A percentile compares a stretch with the other conserved stretches of the same genome.
Evolutionary conservation across 257 asterid species (phyloP).

Genomic region (Gentiana macrophylla): DNA sequence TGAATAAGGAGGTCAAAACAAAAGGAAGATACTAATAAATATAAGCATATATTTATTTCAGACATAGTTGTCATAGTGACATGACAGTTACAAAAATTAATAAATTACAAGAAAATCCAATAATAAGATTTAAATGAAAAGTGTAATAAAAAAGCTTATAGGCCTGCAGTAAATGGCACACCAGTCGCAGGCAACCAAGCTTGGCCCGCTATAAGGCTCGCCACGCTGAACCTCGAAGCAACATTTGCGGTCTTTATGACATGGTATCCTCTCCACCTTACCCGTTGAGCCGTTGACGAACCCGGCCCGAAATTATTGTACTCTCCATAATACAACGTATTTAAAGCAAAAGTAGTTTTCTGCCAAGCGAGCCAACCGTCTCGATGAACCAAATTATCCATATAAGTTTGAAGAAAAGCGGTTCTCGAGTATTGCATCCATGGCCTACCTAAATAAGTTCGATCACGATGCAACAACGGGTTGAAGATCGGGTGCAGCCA

Average conservation of each 20-base stretch:
- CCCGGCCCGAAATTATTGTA: conserved; percentile 62
- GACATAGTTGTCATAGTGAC: too few relatives aligned
- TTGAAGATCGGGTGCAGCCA: conserved; percentile 49
- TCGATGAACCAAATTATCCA: conserved; percentile 38
- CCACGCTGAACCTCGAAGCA: conserved; percentile 51
- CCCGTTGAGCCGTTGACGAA: conserved; percentile 31
- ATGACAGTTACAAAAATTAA: too few relatives aligned
- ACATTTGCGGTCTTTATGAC: conserved; percentile 21
- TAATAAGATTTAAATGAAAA: too few relatives aligned
- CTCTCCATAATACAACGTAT: conserved; percentile 76
- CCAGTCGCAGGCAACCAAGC: conserved; percentile 76
- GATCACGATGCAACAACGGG: conserved; percentile 27
- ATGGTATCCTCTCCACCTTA: conserved; percentile 66
- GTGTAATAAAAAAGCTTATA: conserved; percentile 18
- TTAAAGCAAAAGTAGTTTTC: conserved; percentile 41
- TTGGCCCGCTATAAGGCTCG: conserved; percentile 52
- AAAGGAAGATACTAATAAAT: too few relatives aligned
- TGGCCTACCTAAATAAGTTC: conserved; percentile 68
- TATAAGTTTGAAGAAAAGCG: conserved; percentile 41
- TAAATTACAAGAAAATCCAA: too few relatives aligned
- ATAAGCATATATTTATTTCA: too few relatives aligned
- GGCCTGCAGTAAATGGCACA: conserved; percentile 63
- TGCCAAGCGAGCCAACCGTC: conserved; percentile 80
- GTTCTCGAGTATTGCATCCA: conserved; percentile 77
- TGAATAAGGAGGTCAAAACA: too few relatives aligned